Evolutionary conservation across 148 eudicot genomes (phyloP).

Genomic region (Rhododendron molle): DNA sequence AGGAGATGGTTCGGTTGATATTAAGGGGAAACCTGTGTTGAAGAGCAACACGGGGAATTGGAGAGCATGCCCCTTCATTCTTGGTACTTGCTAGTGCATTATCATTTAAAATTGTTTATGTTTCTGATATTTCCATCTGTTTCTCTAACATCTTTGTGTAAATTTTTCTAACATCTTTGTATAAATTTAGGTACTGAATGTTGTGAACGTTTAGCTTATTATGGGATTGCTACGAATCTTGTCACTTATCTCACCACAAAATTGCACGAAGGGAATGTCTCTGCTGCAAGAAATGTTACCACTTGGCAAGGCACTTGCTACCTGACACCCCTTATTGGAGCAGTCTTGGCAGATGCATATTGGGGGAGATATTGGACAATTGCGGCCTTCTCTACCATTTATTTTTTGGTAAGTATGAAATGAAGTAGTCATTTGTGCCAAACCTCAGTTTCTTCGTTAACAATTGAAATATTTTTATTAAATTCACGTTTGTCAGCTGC

Average conservation of each 20-base stretch:
- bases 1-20: conserved; percentile 77
- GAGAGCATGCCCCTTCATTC: conserved; percentile 88
- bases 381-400: conserved; percentile 61
- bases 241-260: conserved; percentile 61
- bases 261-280: conserved; percentile 65
- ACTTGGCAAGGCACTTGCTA: conserved; percentile 83
- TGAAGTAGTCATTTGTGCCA: neutral
- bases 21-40: conserved; percentile 60
- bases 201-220: conserved; percentile 79
- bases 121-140: neutral
- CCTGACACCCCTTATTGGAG: conserved; percentile 74
- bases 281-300: conserved; percentile 70
- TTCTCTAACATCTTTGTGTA: neutral
- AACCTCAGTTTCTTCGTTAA: neutral
- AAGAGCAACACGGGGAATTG: conserved; percentile 77
- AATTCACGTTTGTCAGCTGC: neutral
- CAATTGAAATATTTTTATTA: neutral
- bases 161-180: neutral
- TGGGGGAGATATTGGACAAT: conserved; percentile 95
- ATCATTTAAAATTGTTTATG: neutral
- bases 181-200: conserved; percentile 63
- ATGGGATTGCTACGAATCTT: conserved; percentile 68
- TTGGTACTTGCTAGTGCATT: conserved; percentile 32
- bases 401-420: conserved; percentile 46
- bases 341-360: conserved; percentile 66